Conservation (phyloP, 2,329 filamentous ascomycete genomes). For the Thielaviopsis ethacetica region DNA sequence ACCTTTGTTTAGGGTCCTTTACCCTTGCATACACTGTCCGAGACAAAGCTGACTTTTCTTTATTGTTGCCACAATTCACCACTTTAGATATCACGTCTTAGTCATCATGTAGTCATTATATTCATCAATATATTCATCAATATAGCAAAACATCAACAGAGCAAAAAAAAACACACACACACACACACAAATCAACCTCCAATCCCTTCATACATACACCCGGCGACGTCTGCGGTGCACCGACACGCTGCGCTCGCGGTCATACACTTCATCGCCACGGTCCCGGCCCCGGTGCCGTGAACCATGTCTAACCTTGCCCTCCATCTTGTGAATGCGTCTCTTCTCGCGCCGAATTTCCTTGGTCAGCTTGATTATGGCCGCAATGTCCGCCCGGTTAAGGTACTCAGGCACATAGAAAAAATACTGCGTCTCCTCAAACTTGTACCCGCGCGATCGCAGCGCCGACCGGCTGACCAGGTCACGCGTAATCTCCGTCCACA, state of each 20-base stretch:
- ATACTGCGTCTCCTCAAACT: conserved; percentile 75
- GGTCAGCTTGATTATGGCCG: conserved; percentile 1
- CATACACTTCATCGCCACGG: not conserved
- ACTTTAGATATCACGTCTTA: not conserved
- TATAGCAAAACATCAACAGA: too few species aligned
- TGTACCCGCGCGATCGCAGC: conserved; percentile 68
- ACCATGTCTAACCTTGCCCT: not conserved
- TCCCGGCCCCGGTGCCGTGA: not conserved
- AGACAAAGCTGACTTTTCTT: not conserved
- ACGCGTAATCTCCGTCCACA: conserved; percentile 97
- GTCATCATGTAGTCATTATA: not conserved
- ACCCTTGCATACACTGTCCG: not conserved
- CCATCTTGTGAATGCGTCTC: not conserved
- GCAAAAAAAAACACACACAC: not conserved
- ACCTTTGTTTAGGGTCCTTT: not conserved
- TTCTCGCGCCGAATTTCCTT: conserved; percentile 7
- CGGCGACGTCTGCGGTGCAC: not conserved
- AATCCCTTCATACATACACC: not conserved
- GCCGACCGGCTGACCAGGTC: conserved; percentile 78
- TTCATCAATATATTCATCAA: not conserved
- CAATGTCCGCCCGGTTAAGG: conserved; percentile 26
- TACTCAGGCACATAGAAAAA: conserved; percentile 93
- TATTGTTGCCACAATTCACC: not conserved
- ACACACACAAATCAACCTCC: not conserved
- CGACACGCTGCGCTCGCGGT: not conserved